Evolutionary conservation across 2,329 filamentous ascomycete species (phyloP), one percentile per base, ranked within the genome.

Genomic region (Microcyclosporella mali): DNA sequence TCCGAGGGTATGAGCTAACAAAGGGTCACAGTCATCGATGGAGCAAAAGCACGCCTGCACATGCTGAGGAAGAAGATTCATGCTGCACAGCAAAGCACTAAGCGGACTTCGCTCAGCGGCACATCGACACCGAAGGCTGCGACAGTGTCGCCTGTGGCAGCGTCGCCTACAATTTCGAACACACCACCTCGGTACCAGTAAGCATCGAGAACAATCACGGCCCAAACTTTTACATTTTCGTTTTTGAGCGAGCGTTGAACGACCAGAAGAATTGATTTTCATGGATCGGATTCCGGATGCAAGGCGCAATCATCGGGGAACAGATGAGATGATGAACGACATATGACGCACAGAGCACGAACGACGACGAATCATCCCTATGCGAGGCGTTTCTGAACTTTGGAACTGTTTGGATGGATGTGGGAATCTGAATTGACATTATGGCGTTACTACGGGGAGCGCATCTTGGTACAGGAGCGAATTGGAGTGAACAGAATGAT

Each of bases 31-130:
- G 70, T 73, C 46, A 65, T 73, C 34, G 69, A 73, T 41, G 64
- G 68, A 48, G 67, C 68, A 52, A 64, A 62, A 30, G 55, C 56
- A 18, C 67, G 70, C 28, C 65, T 72, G 31, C 54, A 58, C 38
- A 56, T 65, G 10, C 60, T 73, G 12, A 62, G 68, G 50, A 70
- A 66, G 57, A 73, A 73, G 57, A 64, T 72, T 19, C 62, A 68
- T 25, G 48, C 57, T 0, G 47, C 52, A 4, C 66, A 69, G 43
- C 64, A 65, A 42, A 53, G 60, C 18, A 34, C 47, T 28, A 57
- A 56, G 45, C 55, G 55, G 14, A 43, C 47, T 18, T 53, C 55
- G 19, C 32, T 29, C 7, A 52, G 47, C 43, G 42, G 48, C 33
- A 43, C 40, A 32, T 49, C 45, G 15, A 50, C 51, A 12, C 51